Evolutionary conservation across 2,329 filamentous ascomycete genomes (phyloP).

Genomic region (Leptographium wingfieldii): DNA sequence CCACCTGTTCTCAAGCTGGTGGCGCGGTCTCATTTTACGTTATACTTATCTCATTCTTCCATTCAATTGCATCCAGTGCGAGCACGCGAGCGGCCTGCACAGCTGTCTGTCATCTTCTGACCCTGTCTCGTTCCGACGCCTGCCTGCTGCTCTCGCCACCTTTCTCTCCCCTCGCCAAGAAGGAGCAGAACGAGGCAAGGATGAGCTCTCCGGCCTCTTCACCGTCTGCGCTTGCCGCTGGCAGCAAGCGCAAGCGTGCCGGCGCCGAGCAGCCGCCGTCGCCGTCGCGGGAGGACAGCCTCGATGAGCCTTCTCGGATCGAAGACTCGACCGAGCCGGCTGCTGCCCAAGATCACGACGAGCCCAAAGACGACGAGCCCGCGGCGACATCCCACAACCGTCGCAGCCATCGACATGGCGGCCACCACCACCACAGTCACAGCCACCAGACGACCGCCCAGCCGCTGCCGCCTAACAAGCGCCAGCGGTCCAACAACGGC

Average conservation of each 20-base stretch:
- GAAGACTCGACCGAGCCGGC: not conserved
- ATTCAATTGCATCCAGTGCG: not conserved
- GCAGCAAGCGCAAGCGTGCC: conserved; percentile 12
- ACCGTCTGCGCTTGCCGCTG: conserved; percentile 2
- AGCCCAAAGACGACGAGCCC: not conserved
- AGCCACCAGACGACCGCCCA: conserved; percentile 25
- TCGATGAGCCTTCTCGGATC: not conserved
- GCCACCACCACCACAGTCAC: not conserved
- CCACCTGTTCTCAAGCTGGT: not conserved
- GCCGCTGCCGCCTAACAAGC: conserved; percentile 56
- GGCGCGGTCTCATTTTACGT: not conserved
- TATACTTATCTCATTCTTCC: not conserved
- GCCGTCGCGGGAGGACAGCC: not conserved
- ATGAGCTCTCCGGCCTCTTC: not conserved
- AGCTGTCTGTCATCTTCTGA: not conserved
- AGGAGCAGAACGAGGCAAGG: too few species aligned
- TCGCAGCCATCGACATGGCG: conserved; percentile 1
- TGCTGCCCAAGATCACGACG: not conserved
- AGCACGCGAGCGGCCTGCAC: not conserved
- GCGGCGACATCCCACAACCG: not conserved
- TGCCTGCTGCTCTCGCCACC: not conserved
- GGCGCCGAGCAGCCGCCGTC: not conserved
- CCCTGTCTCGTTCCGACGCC: not conserved
- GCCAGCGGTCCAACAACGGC: conserved; percentile 57
- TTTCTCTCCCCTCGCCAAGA: not conserved